Percentiles rank a stretch among this genome's conserved stretches.
These are phyloP conservation scores for Colletotrichum truncatum DNA, from an alignment of 2,329 filamentous ascomycete species.

Conservation along the genomic window DNA sequence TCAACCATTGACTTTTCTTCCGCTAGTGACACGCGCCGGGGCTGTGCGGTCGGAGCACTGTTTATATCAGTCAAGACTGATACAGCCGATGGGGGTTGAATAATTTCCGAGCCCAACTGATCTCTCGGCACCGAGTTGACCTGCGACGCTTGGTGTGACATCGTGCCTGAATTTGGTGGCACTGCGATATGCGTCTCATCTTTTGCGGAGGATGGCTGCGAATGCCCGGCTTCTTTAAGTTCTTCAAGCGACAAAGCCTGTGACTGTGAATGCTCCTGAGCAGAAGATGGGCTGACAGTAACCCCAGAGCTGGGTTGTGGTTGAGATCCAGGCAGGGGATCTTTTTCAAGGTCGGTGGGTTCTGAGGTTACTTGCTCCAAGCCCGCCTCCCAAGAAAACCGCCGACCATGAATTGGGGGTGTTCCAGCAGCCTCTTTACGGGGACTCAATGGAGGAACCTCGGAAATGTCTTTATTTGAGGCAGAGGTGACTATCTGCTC, in stretches of 20 bases:
- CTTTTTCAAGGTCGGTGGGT: not conserved
- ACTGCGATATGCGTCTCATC: conserved; percentile 8
- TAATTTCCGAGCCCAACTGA: conserved; percentile 34
- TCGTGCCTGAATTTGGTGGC: not conserved
- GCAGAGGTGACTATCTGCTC: not conserved
- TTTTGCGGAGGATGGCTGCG: not conserved
- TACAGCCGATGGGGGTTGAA: conserved; percentile 54
- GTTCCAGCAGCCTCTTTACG: conserved; percentile 25
- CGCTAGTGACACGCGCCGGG: conserved; percentile 47
- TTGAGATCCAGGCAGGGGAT: not conserved
- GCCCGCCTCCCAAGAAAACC: conserved; percentile 55
- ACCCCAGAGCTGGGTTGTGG: not conserved
- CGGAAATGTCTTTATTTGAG: not conserved
- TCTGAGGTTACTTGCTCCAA: conserved; percentile 32
- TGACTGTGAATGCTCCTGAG: not conserved
- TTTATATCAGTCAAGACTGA: conserved; percentile 47
- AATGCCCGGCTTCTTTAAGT: not conserved
- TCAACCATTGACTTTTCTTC: conserved; percentile 55
- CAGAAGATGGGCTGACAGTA: not conserved
- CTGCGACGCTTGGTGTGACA: conserved; percentile 48
- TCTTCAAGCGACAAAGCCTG: not conserved
- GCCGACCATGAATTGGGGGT: conserved; percentile 29
- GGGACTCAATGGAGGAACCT: conserved; percentile 27
- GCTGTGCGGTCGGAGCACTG: conserved; percentile 33
- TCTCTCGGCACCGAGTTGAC: conserved; percentile 43